A percentile compares a stretch with the other conserved stretches of the same genome.
Conservation (phyloP, 441 rosid genomes). For the Gossypium schwendimanii region DNA sequence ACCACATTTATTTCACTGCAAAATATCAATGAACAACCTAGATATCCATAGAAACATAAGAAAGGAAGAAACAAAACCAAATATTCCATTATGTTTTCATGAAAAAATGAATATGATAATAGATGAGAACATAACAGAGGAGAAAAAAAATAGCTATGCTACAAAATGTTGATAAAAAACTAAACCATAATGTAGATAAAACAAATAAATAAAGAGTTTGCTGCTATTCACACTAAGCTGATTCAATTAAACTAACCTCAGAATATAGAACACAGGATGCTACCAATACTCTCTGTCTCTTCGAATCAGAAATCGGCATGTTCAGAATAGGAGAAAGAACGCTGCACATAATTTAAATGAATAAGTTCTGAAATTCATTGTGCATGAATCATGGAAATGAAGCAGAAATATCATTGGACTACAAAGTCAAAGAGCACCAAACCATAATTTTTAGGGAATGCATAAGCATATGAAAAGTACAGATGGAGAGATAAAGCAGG, state of each 20-base stretch:
- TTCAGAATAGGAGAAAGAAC: slow-evolving; percentile 96
- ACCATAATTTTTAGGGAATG: neutral
- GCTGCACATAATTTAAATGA: slow-evolving; percentile 39
- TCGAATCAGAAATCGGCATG: slow-evolving; percentile 97
- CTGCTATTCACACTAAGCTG: slow-evolving; percentile 10
- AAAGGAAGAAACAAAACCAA: slow-evolving; percentile 9
- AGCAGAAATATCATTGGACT: neutral
- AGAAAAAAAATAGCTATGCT: neutral
- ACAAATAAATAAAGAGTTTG: neutral
- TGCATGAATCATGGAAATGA: slow-evolving; percentile 9
- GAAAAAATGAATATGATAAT: slow-evolving; percentile 11
- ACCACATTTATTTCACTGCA: slow-evolving; percentile 19
- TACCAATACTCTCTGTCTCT: slow-evolving; percentile 95
- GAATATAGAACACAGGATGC: slow-evolving; percentile 97
- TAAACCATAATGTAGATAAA: neutral
- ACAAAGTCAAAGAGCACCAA: neutral
- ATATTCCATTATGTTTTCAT: slow-evolving; percentile 9
- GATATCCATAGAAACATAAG: slow-evolving; percentile 18
- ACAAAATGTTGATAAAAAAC: neutral
- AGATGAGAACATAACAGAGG: slow-evolving; percentile 22
- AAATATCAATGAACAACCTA: slow-evolving; percentile 18
- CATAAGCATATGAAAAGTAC: neutral
- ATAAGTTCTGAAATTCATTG: slow-evolving; percentile 24
- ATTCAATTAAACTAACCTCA: slow-evolving; percentile 67
- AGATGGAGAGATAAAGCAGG: neutral